phyloP scores from a whole-genome alignment of 352 stramenopile genomes.

The Pythium insidiosum region DNA sequence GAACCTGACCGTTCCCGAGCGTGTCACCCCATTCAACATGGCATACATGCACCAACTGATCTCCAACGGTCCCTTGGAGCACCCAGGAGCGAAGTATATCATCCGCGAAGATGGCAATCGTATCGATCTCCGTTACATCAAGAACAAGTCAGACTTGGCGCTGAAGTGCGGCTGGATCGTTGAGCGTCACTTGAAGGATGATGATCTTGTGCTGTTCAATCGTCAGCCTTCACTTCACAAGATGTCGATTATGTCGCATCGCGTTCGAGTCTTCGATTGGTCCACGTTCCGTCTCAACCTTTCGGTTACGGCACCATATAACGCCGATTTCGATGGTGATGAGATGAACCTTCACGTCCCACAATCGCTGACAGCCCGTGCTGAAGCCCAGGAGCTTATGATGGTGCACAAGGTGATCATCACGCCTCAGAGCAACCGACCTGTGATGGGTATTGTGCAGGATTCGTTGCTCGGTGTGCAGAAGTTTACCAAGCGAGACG shows the following conservation, averaged over 20 bases:
- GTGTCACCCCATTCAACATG: conserved; percentile 99
- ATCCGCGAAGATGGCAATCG: conserved; percentile 96
- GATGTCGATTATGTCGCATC: conserved; percentile 99
- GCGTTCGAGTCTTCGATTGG: conserved; percentile 98
- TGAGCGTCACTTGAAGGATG: conserved; percentile 96
- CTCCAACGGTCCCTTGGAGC: conserved; percentile 92
- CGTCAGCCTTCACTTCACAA: conserved; percentile 99
- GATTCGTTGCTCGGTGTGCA: conserved; percentile 95
- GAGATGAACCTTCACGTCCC: conserved; percentile 99
- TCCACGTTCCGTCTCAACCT: conserved; percentile 99
- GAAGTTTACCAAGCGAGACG: conserved; percentile 98
- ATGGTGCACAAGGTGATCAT: conserved; percentile 98
- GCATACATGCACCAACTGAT: conserved; percentile 94
- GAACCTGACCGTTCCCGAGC: conserved; percentile 98
- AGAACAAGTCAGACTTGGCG: conserved; percentile 94
- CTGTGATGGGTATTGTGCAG: conserved; percentile 99
- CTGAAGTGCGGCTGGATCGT: conserved; percentile 98
- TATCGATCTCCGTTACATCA: conserved; percentile 98
- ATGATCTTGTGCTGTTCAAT: conserved; percentile 99
- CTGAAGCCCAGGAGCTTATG: conserved; percentile 98
- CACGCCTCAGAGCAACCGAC: conserved; percentile 96
- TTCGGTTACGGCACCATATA: conserved; percentile 97
- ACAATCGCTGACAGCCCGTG: conserved; percentile 95
- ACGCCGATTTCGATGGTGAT: conserved; percentile 99
- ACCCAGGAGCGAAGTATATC: conserved; percentile 98